Evolutionary conservation across 176 grass and related monocot genomes (phyloP), one percentile per base, ranked within the genome.

Genomic region (Dendrocalamus sinicus): DNA sequence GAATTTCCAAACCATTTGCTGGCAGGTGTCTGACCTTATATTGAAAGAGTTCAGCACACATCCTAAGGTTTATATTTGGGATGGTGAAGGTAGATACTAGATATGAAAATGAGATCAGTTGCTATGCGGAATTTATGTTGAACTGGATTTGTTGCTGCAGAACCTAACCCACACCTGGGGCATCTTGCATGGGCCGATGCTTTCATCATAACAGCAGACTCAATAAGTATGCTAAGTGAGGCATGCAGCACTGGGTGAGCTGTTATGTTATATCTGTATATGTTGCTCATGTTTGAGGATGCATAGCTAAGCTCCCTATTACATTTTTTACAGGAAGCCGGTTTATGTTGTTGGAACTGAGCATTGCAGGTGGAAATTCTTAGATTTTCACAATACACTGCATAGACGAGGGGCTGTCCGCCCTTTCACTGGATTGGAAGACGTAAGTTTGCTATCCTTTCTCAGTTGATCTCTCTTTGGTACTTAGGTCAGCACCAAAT

Each of bases 131-230:
- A 80, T 15, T 8, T 76, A 12, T 67, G 28, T 22, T 78, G 64
- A 84, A 35, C 19, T 28, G 32, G 14, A 52, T 84, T 76, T 84
- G 19, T 75, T 85, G 72, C 41, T 89, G 78, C 88, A 94, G 96
- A 92, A 66, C 88, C 93, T 50, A 96, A 98, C 69, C 96, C 90
- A 3, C 93, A 96, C 77, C 85, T 98, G 85, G 96, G 96, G 39
- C 93, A 98, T 92, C 90, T 98, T 61, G 93, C 96, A 52, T 98
- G 91, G 92, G 96, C 88, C 32, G 91, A 96, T 92, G 96, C 92
- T 79, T 98, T 98, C 73, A 45, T 98, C 63, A 80, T 98, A 23
- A 94, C 96, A 79, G 93, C 93, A n/a, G 92, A 96, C 73, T 98
- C 91, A 0, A 23, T 96, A 71, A 98, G 96, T 72, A 95, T 98